phyloP scores from a whole-genome alignment of 2,329 filamentous ascomycete genomes.

The Pseudogymnoascus verrucosus region DNA sequence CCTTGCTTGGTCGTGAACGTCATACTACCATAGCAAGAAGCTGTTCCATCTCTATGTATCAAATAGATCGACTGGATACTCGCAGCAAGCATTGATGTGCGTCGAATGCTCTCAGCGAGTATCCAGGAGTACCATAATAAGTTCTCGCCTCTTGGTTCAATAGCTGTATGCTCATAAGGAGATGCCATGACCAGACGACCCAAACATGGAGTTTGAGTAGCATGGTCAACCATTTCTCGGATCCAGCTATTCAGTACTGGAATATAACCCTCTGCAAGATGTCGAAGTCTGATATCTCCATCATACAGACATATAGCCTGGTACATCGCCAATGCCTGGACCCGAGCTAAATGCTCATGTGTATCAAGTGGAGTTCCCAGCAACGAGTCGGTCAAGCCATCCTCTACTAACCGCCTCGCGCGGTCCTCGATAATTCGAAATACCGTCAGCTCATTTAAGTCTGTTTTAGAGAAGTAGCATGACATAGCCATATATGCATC shows the following conservation, averaged over 20 bases:
- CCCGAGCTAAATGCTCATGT: constrained; percentile 12
- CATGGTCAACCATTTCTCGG: constrained; percentile 11
- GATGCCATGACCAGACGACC: constrained; percentile 8
- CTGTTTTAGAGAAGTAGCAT: constrained; percentile 22
- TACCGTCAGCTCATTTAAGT: constrained; percentile 20
- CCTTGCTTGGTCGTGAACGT: constrained; percentile 23
- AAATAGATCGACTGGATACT: constrained; percentile 19
- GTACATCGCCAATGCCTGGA: constrained; percentile 23
- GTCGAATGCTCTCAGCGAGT: constrained; percentile 25
- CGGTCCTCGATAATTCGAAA: constrained; percentile 23
- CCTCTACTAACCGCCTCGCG: constrained; percentile 13
- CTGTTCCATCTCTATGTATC: constrained; percentile 16
- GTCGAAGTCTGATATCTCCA: constrained; percentile 23
- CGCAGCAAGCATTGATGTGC: constrained; percentile 23
- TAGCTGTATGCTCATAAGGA: constrained; percentile 10
- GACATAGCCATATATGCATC: constrained; percentile 25
- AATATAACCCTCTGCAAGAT: constrained; percentile 20
- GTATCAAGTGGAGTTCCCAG: constrained; percentile 4
- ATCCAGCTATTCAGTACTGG: constrained; percentile 20
- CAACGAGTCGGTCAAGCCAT: background rate
- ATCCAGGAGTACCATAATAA: constrained; percentile 28
- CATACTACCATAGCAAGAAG: constrained; percentile 22
- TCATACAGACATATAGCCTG: constrained; percentile 25
- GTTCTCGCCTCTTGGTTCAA: constrained; percentile 15
- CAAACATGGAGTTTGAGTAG: constrained; percentile 1